Base-by-base conservation (phyloP, 225 moss, liverwort and hornwort genomes). In the Pleurozium schreberi region DNA sequence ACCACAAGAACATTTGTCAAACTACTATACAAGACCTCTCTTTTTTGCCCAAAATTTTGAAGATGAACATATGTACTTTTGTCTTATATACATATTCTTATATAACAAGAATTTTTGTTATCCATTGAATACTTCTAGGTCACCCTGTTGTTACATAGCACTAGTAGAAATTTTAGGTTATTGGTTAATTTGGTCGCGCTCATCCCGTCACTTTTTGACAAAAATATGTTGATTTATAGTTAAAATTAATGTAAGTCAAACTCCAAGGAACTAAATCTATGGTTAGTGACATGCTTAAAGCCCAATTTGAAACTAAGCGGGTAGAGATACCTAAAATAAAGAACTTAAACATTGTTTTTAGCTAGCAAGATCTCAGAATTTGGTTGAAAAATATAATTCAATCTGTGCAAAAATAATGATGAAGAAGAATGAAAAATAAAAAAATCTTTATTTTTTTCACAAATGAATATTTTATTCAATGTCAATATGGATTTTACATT, bases 211-310 rank as follows among this genome's bases (percentile, higher is more conserved):
- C n/a, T n/a, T n/a, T n/a, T n/a, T n/a, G n/a, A n/a, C n/a, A n/a
- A n/a, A n/a, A n/a, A n/a, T n/a, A n/a, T n/a, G n/a, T n/a, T n/a
- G n/a, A n/a, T n/a, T n/a, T n/a, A n/a, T n/a, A n/a, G n/a, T n/a
- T n/a, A n/a, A n/a, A n/a, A n/a, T n/a, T n/a, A n/a, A n/a, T 45
- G 10, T 45, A 38, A 76, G 15, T 4, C 12, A 22, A 76, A 23
- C 4, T 3, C 9, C 3, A 6, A 55, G 3, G 26, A n/a, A 7
- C 3, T 18, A 3, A 27, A 40, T 11, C n/a, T 11, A 2, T 0
- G 2, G 10, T n/a, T 18, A 55, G 11, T 40, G 8, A 2, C 18
- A 18, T 57, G 4, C 26, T 26, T 55, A n/a, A 17, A 38, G 7
- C 3, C 15, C 4, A 50, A 19, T 4, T 78, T 78, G 15, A 55